phyloP scores from a whole-genome alignment of 768 basidiomycete genomes.

The Boletales sp. region DNA sequence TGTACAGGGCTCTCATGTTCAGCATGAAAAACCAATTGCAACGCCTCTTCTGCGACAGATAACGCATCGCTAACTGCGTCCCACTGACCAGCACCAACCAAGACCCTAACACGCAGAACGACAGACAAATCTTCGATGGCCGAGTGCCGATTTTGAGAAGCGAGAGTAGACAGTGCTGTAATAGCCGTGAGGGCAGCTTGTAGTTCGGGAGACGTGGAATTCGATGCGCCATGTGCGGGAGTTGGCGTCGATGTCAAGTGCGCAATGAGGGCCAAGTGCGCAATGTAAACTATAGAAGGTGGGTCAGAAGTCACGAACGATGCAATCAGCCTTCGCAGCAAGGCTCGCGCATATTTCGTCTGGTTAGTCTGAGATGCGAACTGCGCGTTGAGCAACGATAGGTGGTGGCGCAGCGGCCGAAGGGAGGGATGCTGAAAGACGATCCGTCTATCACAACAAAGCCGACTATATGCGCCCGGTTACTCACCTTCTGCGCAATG shows the following conservation, averaged over 20 bases:
- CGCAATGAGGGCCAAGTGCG: conserved; percentile 54
- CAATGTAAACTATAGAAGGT: conserved; percentile 49
- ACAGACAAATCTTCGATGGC: conserved; percentile 48
- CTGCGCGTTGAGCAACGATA: conserved; percentile 60
- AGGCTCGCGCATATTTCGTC: conserved; percentile 57
- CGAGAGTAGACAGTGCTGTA: conserved; percentile 30
- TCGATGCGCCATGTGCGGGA: conserved; percentile 1
- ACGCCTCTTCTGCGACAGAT: conserved; percentile 43
- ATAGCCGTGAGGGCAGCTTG: conserved; percentile 33
- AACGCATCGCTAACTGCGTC: conserved; percentile 47
- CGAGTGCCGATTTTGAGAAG: conserved; percentile 33
- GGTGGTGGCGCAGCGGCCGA: conserved; percentile 52
- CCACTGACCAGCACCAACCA: conserved; percentile 56
- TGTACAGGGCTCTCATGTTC: conserved; percentile 5
- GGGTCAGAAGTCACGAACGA: conserved; percentile 47
- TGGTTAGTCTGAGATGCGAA: conserved; percentile 44
- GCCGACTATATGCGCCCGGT: conserved; percentile 3
- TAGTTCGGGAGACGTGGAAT: conserved; percentile 14
- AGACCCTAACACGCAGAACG: conserved; percentile 54
- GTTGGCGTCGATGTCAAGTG: conserved; percentile 31
- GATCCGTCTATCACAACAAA: neutral
- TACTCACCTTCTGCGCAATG: conserved; percentile 56
- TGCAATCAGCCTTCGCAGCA: conserved; percentile 51
- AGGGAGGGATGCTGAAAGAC: conserved; percentile 58
- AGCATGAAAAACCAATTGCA: conserved; percentile 37